These are phyloP conservation scores for Sutorius australiensis DNA, from an alignment of 768 basidiomycete species.

Conservation along the genomic window DNA sequence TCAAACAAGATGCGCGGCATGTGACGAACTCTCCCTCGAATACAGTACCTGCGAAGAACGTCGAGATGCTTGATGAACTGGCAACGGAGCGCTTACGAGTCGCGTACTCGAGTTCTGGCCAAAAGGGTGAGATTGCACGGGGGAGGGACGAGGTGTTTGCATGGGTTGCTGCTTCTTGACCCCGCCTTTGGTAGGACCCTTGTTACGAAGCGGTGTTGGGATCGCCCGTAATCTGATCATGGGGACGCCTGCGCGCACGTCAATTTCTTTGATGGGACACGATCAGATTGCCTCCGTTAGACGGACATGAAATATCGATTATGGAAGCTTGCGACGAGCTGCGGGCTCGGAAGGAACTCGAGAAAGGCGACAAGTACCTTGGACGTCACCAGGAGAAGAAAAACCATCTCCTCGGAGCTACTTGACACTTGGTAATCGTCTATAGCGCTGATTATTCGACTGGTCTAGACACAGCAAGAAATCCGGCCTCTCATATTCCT, in stretches of 20 bases:
- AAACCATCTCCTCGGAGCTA: not conserved
- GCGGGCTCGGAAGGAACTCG: not conserved
- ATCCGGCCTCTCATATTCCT: not conserved
- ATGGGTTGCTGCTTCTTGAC: conserved; percentile 37
- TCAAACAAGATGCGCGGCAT: conserved; percentile 40
- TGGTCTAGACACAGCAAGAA: not conserved
- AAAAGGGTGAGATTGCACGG: conserved; percentile 35
- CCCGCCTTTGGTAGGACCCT: not conserved
- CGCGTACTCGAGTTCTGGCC: conserved; percentile 50
- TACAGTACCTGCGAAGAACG: conserved; percentile 50
- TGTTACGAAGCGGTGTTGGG: not conserved
- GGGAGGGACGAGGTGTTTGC: conserved; percentile 42
- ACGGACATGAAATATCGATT: not conserved
- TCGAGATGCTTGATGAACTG: conserved; percentile 62
- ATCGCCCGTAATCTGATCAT: conserved; percentile 1
- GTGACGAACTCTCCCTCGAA: conserved; percentile 50
- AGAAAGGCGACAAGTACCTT: not conserved
- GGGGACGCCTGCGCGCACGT: not conserved
- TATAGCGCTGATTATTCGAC: not conserved
- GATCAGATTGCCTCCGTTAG: not conserved
- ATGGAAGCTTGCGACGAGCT: not conserved
- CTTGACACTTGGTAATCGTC: not conserved
- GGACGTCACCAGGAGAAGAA: not conserved
- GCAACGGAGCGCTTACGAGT: conserved; percentile 68
- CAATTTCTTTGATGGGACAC: not conserved